A percentile compares a stretch with the other conserved stretches of the same genome.
phyloP scores from a whole-genome alignment of 1,284 basidiomycete genomes.

The Gastroboletus turbinatus region DNA sequence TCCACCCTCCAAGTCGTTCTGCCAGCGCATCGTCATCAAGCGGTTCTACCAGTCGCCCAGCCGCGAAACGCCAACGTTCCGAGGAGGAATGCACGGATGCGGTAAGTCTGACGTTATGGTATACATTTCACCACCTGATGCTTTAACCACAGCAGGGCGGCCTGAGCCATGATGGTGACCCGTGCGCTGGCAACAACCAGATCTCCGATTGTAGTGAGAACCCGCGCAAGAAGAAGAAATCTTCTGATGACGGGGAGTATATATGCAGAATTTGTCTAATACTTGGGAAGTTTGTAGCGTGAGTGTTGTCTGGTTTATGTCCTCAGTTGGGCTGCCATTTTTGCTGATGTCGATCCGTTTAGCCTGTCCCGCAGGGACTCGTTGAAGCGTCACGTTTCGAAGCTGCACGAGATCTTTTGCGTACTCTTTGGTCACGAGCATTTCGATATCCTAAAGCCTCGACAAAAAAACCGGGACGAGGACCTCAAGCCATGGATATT shows the following conservation, averaged over 20 bases:
- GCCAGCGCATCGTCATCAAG: too few relatives aligned
- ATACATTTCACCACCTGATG: not conserved
- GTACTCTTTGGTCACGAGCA: not conserved
- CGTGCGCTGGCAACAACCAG: too few relatives aligned
- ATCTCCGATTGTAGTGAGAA: not conserved
- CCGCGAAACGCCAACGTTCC: not conserved
- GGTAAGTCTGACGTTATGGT: not conserved
- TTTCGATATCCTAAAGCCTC: not conserved
- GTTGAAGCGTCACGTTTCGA: conserved; percentile 6
- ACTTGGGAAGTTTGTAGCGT: not conserved
- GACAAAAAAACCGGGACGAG: not conserved
- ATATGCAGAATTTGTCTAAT: not conserved
- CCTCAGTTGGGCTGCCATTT: not conserved
- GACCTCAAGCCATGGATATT: not conserved
- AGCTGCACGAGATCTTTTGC: not conserved
- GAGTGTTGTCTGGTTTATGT: not conserved
- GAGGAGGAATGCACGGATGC: not conserved
- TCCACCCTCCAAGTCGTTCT: not conserved
- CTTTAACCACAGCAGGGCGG: not conserved
- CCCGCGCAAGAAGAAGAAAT: not conserved
- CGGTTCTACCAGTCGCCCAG: too few relatives aligned
- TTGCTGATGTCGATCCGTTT: not conserved
- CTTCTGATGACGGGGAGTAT: not conserved
- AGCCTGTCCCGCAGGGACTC: conserved; percentile 8
- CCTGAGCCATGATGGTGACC: not conserved